These are phyloP conservation scores for Austroboletus rostrupii DNA, from an alignment of 1,284 basidiomycete species.

Conservation along the genomic window DNA sequence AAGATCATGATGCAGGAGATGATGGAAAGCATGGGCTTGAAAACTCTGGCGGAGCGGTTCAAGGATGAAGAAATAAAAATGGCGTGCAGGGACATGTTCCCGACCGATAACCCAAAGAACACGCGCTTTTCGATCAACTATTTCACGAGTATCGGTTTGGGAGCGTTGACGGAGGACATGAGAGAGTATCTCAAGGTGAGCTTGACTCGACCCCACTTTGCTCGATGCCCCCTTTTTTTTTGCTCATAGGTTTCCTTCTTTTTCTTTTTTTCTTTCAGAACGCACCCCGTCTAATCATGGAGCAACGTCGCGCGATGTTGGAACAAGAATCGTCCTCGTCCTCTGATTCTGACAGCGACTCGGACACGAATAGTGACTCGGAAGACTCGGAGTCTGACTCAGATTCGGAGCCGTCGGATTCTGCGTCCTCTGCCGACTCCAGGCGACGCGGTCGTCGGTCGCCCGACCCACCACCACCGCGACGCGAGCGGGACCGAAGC, in stretches of 20 bases:
- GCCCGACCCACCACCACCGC: slow-evolving; percentile 29
- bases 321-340: slow-evolving; percentile 72
- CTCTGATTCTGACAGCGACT: slow-evolving; percentile 40
- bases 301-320: slow-evolving; percentile 83
- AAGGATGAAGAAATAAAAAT: slow-evolving; percentile 78
- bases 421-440: slow-evolving; percentile 37
- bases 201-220: slow-evolving; percentile 11
- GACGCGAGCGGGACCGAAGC: slow-evolving; percentile 19
- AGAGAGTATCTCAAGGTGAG: slow-evolving; percentile 87
- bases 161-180: slow-evolving; percentile 93
- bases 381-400: slow-evolving; percentile 40
- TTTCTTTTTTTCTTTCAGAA: slow-evolving; percentile 54
- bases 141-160: slow-evolving; percentile 91
- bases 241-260: slow-evolving; percentile 1
- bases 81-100: slow-evolving; percentile 86
- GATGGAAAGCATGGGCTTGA: slow-evolving; percentile 90
- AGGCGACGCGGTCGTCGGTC: slow-evolving; percentile 27
- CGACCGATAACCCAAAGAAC: slow-evolving; percentile 92
- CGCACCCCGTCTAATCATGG: slow-evolving; percentile 87
- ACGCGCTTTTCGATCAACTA: slow-evolving; percentile 98
- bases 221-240: background rate
- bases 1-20: slow-evolving; percentile 96
- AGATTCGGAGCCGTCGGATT: slow-evolving; percentile 37
- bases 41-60: slow-evolving; percentile 80
- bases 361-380: slow-evolving; percentile 34